phyloP scores from a whole-genome alignment of 306 rosid genomes.

The Prunus salicina region DNA sequence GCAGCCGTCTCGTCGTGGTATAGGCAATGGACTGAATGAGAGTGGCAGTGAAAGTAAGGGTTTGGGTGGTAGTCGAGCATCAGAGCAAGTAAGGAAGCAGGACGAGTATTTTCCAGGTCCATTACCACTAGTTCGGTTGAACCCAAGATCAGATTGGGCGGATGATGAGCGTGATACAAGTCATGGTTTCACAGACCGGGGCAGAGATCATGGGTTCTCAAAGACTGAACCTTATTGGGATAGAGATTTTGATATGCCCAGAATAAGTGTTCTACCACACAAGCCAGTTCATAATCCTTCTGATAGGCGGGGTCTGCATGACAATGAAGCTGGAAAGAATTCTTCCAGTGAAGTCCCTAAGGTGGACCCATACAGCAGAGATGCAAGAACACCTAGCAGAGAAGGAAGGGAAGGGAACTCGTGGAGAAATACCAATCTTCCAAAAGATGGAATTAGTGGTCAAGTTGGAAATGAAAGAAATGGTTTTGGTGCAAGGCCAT shows the following conservation, averaged over 20 bases:
- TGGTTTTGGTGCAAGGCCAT: constrained; percentile 42
- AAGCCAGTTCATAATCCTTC: constrained; percentile 44
- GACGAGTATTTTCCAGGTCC: constrained; percentile 77
- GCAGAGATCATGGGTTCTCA: constrained; percentile 61
- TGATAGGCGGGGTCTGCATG: constrained; percentile 64
- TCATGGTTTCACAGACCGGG: constrained; percentile 54
- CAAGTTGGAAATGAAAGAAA: constrained; percentile 50
- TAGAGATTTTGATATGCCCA: constrained; percentile 77
- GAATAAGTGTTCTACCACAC: constrained; percentile 58
- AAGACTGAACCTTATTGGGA: constrained; percentile 74
- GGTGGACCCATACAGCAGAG: constrained; percentile 46
- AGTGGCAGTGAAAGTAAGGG: constrained; percentile 31
- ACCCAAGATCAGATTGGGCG: constrained; percentile 92
- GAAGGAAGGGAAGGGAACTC: constrained; percentile 65
- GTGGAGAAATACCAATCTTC: constrained; percentile 51
- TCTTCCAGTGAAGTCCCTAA: constrained; percentile 65
- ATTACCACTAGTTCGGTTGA: constrained; percentile 66
- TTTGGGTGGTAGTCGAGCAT: constrained; percentile 35
- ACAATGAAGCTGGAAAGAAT: constrained; percentile 75
- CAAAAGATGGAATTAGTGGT: constrained; percentile 48
- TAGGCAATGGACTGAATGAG: constrained; percentile 27
- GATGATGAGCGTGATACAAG: constrained; percentile 98
- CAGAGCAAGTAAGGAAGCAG: constrained; percentile 41
- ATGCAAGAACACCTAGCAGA: constrained; percentile 50
- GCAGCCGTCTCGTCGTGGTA: constrained; percentile 27